Base-by-base conservation (phyloP, 768 basidiomycete genomes). In the Lentinula detonsa region DNA sequence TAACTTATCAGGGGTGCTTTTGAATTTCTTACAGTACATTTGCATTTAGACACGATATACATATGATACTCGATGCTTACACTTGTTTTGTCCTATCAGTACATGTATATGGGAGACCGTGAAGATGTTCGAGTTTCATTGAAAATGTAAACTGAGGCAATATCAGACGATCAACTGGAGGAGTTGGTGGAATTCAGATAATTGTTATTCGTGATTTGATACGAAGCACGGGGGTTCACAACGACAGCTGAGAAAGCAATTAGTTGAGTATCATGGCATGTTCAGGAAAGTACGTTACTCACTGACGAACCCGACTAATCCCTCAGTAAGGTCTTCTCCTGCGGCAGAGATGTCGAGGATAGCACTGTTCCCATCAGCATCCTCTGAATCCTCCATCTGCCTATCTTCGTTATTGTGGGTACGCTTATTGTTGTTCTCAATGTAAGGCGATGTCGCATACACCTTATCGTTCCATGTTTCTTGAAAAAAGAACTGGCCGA, bases 401-500 rank as follows among this genome's bases (percentile, higher is more conserved):
- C 58, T 40, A 60, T 76, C 75, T 2, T 72, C 67, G 23, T 49
- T 61, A 61, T 76, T 75, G 57, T 65, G 45, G 3, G 69, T 69
- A 31, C 73, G 63, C 2, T 55, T 61, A 31, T 72, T 66, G 3
- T 60, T 71, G 61, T 69, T 73, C 54, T 56, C 58, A 54, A 57
- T 69, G 64, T 76, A 76, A 18, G 70, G 67, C 10, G 63, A 45
- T 9, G 64, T 66, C 6, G 64, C 65, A 57, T 66, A 66, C 34
- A 75, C 71, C 42, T 64, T 57, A 46, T 70, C 65, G 54, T 69
- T 71, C 67, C 71, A 69, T 3, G 59, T 63, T 54, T 74, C 74
- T 43, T 69, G 65, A 54, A 75, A 75, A 69, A 75, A 75, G 62
- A 75, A 67, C 61, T 74, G 74, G 4, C 74, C 75, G 33, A 73